Conservation (phyloP, 495 filamentous ascomycete species). For the Antarctomyces pellizariae region DNA sequence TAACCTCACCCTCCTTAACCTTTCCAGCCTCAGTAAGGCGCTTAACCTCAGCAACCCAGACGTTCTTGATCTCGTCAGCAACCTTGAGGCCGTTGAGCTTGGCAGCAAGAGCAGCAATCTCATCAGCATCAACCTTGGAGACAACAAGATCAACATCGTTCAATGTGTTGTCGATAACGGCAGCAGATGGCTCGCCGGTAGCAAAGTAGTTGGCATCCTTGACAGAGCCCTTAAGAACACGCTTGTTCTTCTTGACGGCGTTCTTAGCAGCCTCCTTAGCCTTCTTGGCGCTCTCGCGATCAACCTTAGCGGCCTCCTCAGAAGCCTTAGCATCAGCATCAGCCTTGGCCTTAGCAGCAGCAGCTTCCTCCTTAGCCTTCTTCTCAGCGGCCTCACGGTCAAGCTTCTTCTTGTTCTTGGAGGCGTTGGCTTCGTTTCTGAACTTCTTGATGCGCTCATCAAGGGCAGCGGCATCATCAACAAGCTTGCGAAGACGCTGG, state of each 20-base stretch:
- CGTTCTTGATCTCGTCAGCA: conserved; percentile 39
- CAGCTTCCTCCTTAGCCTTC: conserved; percentile 56
- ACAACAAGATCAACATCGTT: conserved; percentile 75
- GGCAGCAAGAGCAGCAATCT: conserved; percentile 54
- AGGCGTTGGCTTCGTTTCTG: conserved; percentile 68
- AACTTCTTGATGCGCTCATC: conserved; percentile 97
- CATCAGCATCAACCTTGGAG: conserved; percentile 69
- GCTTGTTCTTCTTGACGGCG: conserved; percentile 98
- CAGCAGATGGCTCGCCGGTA: conserved; percentile 38
- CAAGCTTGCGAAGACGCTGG: conserved; percentile 60
- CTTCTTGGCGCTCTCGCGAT: conserved; percentile 75
- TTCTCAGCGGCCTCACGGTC: conserved; percentile 85
- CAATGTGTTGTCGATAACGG: conserved; percentile 60
- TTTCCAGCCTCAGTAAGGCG: conserved; percentile 54
- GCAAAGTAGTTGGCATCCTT: conserved; percentile 92
- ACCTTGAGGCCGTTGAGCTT: conserved; percentile 56
- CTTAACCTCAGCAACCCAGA: conserved; percentile 46
- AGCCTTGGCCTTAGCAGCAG: conserved; percentile 53
- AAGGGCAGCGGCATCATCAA: conserved; percentile 57
- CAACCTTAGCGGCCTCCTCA: conserved; percentile 63
- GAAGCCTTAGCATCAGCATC: conserved; percentile 55
- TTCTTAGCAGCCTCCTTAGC: conserved; percentile 94
- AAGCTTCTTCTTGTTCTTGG: conserved; percentile 78
- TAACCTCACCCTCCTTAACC: conserved; percentile 53
- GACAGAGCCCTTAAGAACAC: conserved; percentile 70